Conservation (phyloP, 2,329 filamentous ascomycete genomes). For the Balansia obtecta region DNA sequence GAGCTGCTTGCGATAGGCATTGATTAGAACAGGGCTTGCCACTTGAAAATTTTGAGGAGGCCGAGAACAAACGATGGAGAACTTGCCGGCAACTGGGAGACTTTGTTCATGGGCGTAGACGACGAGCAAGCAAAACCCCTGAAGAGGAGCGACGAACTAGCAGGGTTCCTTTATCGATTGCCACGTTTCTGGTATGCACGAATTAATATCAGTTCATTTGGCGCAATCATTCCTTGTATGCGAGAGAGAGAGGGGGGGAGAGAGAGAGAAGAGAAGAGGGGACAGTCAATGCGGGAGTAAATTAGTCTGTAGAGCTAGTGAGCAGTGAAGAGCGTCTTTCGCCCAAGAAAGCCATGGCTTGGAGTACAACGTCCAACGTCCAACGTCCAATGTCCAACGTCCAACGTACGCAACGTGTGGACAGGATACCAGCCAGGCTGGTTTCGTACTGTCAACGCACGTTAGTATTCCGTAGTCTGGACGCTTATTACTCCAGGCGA, state of each 20-base stretch:
- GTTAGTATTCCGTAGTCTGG: too few relatives aligned
- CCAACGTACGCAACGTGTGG: too few relatives aligned
- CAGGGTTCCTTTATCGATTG: constrained; percentile 6
- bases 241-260: background rate
- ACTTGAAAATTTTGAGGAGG: background rate
- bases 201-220: background rate
- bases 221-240: background rate
- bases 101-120: constrained; percentile 1
- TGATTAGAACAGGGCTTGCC: background rate
- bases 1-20: constrained; percentile 1
- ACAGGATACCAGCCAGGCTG: too few relatives aligned
- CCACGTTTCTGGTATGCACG: background rate
- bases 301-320: background rate
- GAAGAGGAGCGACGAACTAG: constrained; percentile 1
- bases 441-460: too few relatives aligned
- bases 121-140: constrained; percentile 3
- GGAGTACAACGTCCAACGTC: too few relatives aligned
- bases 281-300: background rate
- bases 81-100: background rate
- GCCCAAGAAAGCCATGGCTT: too few relatives aligned
- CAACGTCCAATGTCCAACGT: too few relatives aligned
- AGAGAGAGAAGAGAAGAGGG: too few relatives aligned
- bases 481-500: background rate
- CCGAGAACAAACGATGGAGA: background rate
- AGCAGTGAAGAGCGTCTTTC: too few relatives aligned